Evolutionary conservation across 1,139 yeast species (phyloP).

Genomic region (Magnusiomyces paraingens): DNA sequence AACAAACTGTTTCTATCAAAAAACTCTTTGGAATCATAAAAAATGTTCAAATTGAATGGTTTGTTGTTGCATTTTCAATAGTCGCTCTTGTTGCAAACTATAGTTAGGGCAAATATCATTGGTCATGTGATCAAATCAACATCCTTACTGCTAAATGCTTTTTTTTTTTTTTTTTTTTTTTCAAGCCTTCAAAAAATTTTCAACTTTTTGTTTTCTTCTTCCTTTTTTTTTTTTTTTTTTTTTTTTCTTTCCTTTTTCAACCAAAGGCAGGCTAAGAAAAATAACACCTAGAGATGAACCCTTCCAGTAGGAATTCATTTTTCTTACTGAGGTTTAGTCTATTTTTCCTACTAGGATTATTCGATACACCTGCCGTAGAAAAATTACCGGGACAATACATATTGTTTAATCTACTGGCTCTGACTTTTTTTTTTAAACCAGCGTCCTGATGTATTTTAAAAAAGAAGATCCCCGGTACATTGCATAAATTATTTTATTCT

Average conservation of each 20-base stretch:
- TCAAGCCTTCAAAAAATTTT: neutral
- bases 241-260: neutral
- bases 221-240: neutral
- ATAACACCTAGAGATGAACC: too few relatives aligned
- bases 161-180: too few relatives aligned
- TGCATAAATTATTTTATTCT: constrained; percentile 4
- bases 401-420: constrained; percentile 58
- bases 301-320: too few relatives aligned
- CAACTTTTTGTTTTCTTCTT: neutral
- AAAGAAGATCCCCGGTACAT: constrained; percentile 71
- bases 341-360: neutral
- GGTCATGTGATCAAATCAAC: neutral
- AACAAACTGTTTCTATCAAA: too few relatives aligned
- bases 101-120: neutral
- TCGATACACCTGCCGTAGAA: constrained; percentile 63
- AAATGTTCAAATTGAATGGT: neutral
- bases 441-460: constrained; percentile 64
- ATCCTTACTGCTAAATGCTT: too few relatives aligned
- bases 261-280: too few relatives aligned
- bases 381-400: constrained; percentile 52
- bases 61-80: neutral
- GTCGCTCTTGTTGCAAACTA: neutral
- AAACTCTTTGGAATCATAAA: neutral
- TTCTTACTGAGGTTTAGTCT: neutral
- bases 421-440: constrained; percentile 42